Conservation (phyloP, 169 alveolate genomes). For the Toxoplasma gondii region DNA sequence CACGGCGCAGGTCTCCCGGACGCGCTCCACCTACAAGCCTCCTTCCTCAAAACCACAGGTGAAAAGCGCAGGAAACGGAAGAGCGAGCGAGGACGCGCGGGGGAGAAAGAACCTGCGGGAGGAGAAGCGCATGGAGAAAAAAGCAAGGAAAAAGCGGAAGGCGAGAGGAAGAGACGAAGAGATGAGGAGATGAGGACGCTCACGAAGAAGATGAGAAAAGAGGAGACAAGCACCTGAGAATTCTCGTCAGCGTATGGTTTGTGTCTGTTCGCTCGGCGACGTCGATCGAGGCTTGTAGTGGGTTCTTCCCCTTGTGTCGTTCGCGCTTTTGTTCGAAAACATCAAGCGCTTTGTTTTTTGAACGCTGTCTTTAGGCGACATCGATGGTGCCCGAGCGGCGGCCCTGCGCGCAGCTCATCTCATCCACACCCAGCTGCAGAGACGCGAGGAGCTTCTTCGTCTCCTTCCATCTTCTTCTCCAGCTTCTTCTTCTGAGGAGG, state of each 20-base stretch:
- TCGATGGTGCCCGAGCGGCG: not conserved
- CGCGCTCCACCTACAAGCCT: constrained; percentile 40
- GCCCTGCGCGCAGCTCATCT: not conserved
- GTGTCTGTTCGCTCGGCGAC: too few relatives aligned
- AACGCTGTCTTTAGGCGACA: not conserved
- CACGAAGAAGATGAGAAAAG: too few relatives aligned
- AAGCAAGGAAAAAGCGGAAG: not conserved
- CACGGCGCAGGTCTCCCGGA: constrained; percentile 43
- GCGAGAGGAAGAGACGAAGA: too few relatives aligned
- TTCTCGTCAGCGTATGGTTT: too few relatives aligned
- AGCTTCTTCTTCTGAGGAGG: not conserved
- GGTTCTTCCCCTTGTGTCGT: too few relatives aligned
- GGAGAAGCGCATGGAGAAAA: too few relatives aligned
- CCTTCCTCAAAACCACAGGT: constrained; percentile 42
- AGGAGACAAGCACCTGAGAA: too few relatives aligned
- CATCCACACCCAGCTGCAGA: not conserved
- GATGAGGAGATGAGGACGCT: too few relatives aligned
- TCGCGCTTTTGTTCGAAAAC: too few relatives aligned
- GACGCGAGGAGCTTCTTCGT: not conserved
- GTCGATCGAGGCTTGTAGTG: too few relatives aligned
- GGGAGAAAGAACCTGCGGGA: not conserved
- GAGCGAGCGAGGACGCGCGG: not conserved
- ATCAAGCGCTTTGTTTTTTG: not conserved
- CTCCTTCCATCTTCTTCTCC: not conserved
- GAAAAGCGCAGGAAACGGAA: not conserved